Conservation (phyloP, 140 eudicot species). For the Cichorium intybus region DNA sequence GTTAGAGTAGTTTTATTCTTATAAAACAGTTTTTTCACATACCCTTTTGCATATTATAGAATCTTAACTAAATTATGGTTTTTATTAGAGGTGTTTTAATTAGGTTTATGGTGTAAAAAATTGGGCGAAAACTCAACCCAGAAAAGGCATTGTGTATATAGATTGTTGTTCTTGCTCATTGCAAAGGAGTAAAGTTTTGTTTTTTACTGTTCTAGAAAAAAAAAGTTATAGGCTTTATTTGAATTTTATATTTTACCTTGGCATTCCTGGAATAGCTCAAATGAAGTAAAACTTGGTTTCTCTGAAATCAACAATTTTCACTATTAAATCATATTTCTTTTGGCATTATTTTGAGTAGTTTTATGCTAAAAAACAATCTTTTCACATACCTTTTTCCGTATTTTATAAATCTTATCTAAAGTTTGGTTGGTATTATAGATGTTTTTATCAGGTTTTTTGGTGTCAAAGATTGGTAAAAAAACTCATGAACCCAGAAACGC, state of each 20-base stretch:
- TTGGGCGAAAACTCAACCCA: conserved; percentile 4
- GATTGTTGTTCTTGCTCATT: background rate
- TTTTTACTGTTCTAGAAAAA: conserved; percentile 16
- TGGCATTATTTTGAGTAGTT: background rate
- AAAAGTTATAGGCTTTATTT: background rate
- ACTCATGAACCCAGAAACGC: background rate
- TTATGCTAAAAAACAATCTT: conserved; percentile 2
- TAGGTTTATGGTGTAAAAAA: conserved; percentile 16
- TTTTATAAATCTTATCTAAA: background rate
- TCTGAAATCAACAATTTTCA: conserved; percentile 1
- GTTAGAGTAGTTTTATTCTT: background rate
- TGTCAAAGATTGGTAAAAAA: conserved; percentile 11
- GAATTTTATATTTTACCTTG: conserved; percentile 17
- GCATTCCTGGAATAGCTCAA: conserved; percentile 4
- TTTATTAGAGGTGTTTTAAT: background rate
- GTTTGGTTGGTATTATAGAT: background rate
- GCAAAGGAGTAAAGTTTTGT: conserved; percentile 13
- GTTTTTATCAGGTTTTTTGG: background rate
- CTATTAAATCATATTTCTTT: background rate
- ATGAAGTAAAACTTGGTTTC: background rate
- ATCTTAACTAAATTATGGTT: background rate
- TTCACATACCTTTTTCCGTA: conserved; percentile 9
- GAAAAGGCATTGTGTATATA: conserved; percentile 16
- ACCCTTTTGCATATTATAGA: conserved; percentile 9
- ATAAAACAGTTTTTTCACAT: background rate